Conservation (phyloP, 2,329 filamentous ascomycete genomes). For the Trichophaea hybrida region DNA sequence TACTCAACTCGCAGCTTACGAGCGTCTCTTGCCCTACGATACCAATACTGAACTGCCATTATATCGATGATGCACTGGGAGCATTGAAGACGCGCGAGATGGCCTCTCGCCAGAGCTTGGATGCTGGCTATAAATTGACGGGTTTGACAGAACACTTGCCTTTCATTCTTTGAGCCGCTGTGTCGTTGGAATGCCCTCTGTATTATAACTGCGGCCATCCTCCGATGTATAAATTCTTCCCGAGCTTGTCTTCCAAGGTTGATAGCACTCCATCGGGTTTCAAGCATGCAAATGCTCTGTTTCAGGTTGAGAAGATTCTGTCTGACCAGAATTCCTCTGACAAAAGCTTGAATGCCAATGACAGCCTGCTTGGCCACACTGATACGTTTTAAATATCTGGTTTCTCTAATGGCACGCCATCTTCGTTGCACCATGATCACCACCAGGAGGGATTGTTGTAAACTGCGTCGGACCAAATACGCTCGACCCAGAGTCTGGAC, state of each 20-base stretch:
- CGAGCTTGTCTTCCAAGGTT: slow-evolving; percentile 3
- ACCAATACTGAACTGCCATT: slow-evolving; percentile 9
- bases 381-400: slow-evolving; percentile 15
- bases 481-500: slow-evolving; percentile 20
- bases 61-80: neutral
- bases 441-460: neutral
- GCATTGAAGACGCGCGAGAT: slow-evolving; percentile 6
- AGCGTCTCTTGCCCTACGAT: slow-evolving; percentile 3
- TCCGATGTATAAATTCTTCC: slow-evolving; percentile 3
- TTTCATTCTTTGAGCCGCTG: neutral
- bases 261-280: slow-evolving; percentile 5
- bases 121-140: slow-evolving; percentile 1
- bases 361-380: slow-evolving; percentile 28
- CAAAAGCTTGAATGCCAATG: slow-evolving; percentile 33
- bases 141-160: neutral
- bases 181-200: neutral
- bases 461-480: slow-evolving; percentile 8
- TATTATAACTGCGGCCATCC: neutral
- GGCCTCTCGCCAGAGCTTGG: slow-evolving; percentile 9
- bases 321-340: slow-evolving; percentile 33
- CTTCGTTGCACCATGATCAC: slow-evolving; percentile 7
- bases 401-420: slow-evolving; percentile 18
- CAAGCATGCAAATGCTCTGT: slow-evolving; percentile 6
- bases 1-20: slow-evolving; percentile 10
- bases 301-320: slow-evolving; percentile 24